Evolutionary conservation across 805 yeast genomes (phyloP), one percentile per base, ranked within the genome.

Genomic region (Candida sonorensis): DNA sequence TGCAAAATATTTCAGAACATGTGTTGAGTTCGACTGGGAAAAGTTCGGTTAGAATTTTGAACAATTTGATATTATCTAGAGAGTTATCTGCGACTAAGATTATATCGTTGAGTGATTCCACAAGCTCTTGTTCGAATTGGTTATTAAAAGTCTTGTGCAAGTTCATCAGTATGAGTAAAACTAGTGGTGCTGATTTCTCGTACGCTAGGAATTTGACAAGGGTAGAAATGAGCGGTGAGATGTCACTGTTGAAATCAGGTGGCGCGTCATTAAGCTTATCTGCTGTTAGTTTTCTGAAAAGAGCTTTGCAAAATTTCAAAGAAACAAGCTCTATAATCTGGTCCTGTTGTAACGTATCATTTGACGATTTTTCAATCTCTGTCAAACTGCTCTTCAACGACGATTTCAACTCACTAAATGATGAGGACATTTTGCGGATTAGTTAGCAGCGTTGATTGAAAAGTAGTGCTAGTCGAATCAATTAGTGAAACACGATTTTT

Each of bases 11-110:
- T 7, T 35, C 38, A 2, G 41, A 29, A 16, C 49, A 39, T 2
- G 44, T 17, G 1, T 24, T 26, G 1, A 47, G 14, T 18, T 45
- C 33, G 18, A 53, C 30, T 4, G 57, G 48, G 14, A 50, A 48
- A 3, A 51, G 27, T n/a, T 44, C 38, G 3, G 44, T 27, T 5
- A 53, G 3, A 13, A 42, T 40, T 7, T 13, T 33, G 18, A 53
- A 36, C 5, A 50, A 14, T 7, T 34, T 32, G 9, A 30, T 35
- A 8, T 30, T 31, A 3, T 47, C 45, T 2, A 21, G 7, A 20
- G 40, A 32, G 2, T 41, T 32, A 5, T 42, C 41, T 2, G 35
- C 17, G 5, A 35, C 18, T 4, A 33, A 25, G 7, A 45, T 22
- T 15, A 39, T 15, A 14, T 50, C 49, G 7, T 49, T 56, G 8